Base-by-base conservation (phyloP, 371 early-diverging fungal genomes). In the Entomophthora muscae region DNA sequence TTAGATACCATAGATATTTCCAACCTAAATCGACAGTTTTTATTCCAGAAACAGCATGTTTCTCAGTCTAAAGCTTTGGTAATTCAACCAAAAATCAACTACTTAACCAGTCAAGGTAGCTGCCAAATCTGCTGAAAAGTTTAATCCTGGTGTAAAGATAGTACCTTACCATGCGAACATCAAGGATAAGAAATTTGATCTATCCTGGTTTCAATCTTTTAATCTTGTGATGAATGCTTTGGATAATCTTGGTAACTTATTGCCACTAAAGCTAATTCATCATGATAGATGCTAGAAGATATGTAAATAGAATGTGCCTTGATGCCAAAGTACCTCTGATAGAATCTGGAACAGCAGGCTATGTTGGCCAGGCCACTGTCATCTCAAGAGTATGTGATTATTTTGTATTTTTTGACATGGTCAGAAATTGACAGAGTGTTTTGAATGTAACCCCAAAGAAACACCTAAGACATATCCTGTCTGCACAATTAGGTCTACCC, bases 1-100 rank as follows among this genome's bases (percentile, higher is more conserved):
- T 73, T 95, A 62, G 99, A 99, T 75, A 95, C 94, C 0, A 98
- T 99, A 62, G 99, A 99, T 66, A 75, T 97, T 56, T 91, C 96
- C 32, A 99, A 99, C 73, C 76, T 99, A 63, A 98, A 99, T 73
- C 78, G 99, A 28, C 99, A 99, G 76, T 97, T 98, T 69, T 78
- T 99, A 62, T 99, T 98, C 75, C 90, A 87, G 74, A 83, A 79
- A 52, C 75, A 86, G 58, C 96, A 99, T 73, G 88, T 99, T 65
- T 86, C 85, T 64, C 85, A 90, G 75, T 75, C 93, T 53, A 99
- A 99, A 72, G 91, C 98, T 0, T 76, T 80, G 63, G 85, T 81
- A 77, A 67, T 65, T 57, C 2, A 7, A 27, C 12, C 28, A 10
- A 59, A 17, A 24, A 21, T 31, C 12, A 58, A 24, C 52, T n/a